Percentiles rank a stretch among this genome's conserved stretches.
phyloP scores from a whole-genome alignment of 139 green algal genomes.

The Coelastrella sp. region DNA sequence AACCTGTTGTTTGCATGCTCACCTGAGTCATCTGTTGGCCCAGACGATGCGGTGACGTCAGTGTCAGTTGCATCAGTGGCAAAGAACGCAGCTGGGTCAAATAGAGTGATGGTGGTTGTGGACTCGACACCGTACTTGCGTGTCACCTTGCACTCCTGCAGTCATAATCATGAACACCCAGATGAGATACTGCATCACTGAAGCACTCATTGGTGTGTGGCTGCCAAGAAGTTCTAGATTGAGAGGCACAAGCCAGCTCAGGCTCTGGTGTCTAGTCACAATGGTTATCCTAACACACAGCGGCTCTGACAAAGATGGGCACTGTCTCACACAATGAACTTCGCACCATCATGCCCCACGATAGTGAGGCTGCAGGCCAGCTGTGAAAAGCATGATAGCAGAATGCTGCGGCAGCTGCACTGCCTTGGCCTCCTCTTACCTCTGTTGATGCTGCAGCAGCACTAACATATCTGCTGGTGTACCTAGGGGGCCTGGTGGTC shows the following conservation, averaged over 20 bases:
- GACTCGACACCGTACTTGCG: constrained; percentile 44
- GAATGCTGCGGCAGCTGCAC: too few species aligned
- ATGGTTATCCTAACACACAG: too few species aligned
- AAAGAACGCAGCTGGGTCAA: constrained; percentile 31
- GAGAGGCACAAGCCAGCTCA: too few species aligned
- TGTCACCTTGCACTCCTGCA: constrained; percentile 37
- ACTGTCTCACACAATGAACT: too few species aligned
- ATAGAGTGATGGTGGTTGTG: constrained; percentile 25
- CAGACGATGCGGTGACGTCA: constrained; percentile 1
- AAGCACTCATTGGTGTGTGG: too few species aligned
- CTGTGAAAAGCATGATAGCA: too few species aligned
- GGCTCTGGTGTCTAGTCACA: too few species aligned
- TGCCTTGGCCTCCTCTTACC: neutral
- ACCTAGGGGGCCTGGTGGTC: neutral
- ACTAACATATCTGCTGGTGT: constrained; percentile 38
- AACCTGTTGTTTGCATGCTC: neutral
- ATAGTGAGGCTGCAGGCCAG: neutral
- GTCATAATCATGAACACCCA: neutral
- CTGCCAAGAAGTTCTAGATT: too few species aligned
- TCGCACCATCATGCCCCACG: too few species aligned
- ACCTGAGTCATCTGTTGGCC: neutral
- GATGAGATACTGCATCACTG: neutral
- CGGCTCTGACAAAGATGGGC: too few species aligned
- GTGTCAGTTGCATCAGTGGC: neutral
- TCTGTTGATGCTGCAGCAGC: constrained; percentile 17